Evolutionary conservation across 176 grass and related monocot species (phyloP).

Genomic region (Oryza coarctata): DNA sequence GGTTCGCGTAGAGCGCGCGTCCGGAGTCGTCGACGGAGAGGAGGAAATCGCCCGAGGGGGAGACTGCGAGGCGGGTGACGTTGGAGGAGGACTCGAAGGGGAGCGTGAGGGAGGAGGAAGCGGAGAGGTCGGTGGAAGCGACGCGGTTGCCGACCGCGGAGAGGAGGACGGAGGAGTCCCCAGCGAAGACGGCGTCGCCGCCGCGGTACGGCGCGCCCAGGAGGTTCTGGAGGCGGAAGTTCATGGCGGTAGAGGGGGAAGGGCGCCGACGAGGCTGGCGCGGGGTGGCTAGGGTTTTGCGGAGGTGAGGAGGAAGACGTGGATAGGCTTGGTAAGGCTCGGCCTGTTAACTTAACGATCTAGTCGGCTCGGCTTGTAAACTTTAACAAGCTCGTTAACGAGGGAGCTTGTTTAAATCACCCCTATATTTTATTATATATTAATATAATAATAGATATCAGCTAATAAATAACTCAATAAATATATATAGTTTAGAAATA

Average conservation of each 20-base stretch:
- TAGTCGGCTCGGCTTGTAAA: no score
- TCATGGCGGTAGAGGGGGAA: slow-evolving; percentile 50
- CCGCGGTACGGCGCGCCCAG: slow-evolving; percentile 93
- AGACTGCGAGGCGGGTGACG: slow-evolving; percentile 61
- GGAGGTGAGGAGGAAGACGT: not conserved
- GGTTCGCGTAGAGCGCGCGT: slow-evolving; percentile 69
- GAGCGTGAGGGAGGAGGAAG: slow-evolving; percentile 65
- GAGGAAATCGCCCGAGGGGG: slow-evolving; percentile 71
- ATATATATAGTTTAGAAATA: no score
- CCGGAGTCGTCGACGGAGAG: slow-evolving; percentile 55
- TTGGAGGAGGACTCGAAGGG: slow-evolving; percentile 86
- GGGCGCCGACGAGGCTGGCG: not conserved
- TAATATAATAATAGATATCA: no score
- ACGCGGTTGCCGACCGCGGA: slow-evolving; percentile 80
- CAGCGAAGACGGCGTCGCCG: slow-evolving; percentile 74
- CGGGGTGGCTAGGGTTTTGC: slow-evolving; percentile 55
- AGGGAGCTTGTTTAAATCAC: no score
- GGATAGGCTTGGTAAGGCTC: no score
- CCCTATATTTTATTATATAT: no score
- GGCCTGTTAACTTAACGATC: no score
- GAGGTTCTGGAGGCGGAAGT: slow-evolving; percentile 94
- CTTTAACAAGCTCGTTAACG: no score
- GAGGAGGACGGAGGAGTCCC: slow-evolving; percentile 63
- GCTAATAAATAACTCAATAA: no score
- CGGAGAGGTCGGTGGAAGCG: slow-evolving; percentile 66